These are phyloP conservation scores for Colletotrichum destructivum DNA, from an alignment of 2,329 filamentous ascomycete species.

Conservation along the genomic window DNA sequence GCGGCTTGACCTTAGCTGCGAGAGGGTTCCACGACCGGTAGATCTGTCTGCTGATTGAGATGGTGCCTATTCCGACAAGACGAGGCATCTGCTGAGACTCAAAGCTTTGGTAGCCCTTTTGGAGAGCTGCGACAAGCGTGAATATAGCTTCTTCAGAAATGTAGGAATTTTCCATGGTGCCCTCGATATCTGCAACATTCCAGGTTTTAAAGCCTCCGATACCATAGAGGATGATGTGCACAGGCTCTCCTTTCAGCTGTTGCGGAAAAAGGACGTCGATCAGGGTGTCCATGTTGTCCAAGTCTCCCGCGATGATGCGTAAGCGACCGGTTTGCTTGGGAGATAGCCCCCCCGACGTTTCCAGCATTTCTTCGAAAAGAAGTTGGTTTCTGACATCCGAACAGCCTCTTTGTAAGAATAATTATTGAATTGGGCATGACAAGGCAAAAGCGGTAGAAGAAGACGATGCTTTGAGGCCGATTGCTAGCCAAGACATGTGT, in stretches of 20 bases:
- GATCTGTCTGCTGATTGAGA: slow-evolving; percentile 8
- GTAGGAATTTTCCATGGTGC: neutral
- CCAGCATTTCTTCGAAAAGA: neutral
- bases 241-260: neutral
- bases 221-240: slow-evolving; percentile 21
- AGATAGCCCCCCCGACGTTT: neutral
- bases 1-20: neutral
- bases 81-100: neutral
- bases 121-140: neutral
- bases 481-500: too few species aligned
- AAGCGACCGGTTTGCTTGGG: neutral
- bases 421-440: neutral
- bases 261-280: slow-evolving; percentile 7
- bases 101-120: neutral
- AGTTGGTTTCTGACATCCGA: neutral
- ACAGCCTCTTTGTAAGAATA: neutral
- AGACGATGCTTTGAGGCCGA: too few species aligned
- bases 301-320: neutral
- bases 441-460: neutral
- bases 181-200: neutral
- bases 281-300: neutral
- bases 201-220: slow-evolving; percentile 23
- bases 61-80: slow-evolving; percentile 6
- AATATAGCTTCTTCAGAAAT: slow-evolving; percentile 1
- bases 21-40: neutral